A percentile compares a stretch with the other conserved stretches of the same genome.
Conservation (phyloP, 2,329 filamentous ascomycete species). For the Aspergillus intermedius region DNA sequence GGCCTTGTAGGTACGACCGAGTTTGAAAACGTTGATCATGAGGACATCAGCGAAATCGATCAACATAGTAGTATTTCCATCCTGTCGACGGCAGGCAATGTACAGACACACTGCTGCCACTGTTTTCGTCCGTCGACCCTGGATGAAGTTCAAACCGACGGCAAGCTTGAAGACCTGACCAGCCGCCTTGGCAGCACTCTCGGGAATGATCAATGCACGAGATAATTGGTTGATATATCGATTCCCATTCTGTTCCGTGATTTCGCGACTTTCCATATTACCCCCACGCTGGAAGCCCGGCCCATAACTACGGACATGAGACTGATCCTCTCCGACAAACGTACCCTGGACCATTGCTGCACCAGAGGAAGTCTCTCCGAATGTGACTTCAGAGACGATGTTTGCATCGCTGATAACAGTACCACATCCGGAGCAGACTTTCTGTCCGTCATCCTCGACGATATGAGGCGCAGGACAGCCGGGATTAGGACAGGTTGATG, state of each 20-base stretch:
- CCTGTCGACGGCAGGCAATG: constrained; percentile 72
- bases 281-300: constrained; percentile 42
- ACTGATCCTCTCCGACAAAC: constrained; percentile 79
- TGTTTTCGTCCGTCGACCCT: constrained; percentile 76
- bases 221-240: constrained; percentile 39
- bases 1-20: constrained; percentile 84
- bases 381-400: constrained; percentile 86
- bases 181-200: constrained; percentile 58
- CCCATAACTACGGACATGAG: constrained; percentile 60
- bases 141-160: constrained; percentile 68
- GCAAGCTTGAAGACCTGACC: constrained; percentile 71
- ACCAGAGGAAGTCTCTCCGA: constrained; percentile 79
- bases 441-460: constrained; percentile 41
- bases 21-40: constrained; percentile 82
- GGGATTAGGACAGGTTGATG: constrained; percentile 39
- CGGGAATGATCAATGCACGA: constrained; percentile 42
- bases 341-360: constrained; percentile 87
- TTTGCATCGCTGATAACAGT: constrained; percentile 76
- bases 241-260: constrained; percentile 40
- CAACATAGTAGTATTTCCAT: constrained; percentile 78
- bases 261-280: constrained; percentile 45
- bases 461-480: constrained; percentile 41
- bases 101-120: constrained; percentile 91
- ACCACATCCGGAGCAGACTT: constrained; percentile 75
- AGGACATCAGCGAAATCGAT: constrained; percentile 89